Conservation (phyloP, 2,329 filamentous ascomycete genomes). For the Aureobasidium sp. region DNA sequence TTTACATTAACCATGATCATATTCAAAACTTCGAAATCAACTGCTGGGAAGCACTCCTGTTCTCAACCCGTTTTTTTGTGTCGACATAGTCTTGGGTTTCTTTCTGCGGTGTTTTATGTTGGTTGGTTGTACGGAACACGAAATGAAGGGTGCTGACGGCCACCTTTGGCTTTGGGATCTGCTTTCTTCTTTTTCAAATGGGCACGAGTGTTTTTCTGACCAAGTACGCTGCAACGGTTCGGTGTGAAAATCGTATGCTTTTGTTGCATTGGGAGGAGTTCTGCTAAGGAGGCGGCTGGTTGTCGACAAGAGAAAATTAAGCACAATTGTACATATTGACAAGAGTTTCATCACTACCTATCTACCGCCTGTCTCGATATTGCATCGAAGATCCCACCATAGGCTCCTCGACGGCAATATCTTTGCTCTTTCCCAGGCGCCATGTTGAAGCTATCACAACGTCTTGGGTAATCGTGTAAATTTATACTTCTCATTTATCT, state of each 20-base stretch:
- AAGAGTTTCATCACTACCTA: no score
- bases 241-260: background rate
- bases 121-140: constrained; percentile 9
- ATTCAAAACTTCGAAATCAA: background rate
- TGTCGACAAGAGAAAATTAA: background rate
- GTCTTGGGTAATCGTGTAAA: no score
- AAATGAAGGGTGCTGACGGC: background rate
- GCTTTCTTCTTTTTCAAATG: background rate
- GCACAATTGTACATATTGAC: background rate
- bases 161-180: background rate
- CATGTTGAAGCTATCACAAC: no score
- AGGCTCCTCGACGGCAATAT: no score
- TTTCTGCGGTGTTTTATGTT: constrained; percentile 11
- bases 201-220: background rate
- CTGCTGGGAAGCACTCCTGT: background rate
- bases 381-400: no score
- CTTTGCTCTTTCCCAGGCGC: no score
- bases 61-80: background rate
- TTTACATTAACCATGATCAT: background rate
- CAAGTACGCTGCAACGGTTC: background rate
- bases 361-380: no score
- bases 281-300: background rate
- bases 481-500: no score
- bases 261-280: constrained; percentile 11
- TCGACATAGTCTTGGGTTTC: constrained; percentile 4